phyloP scores from a whole-genome alignment of 2,329 filamentous ascomycete genomes.

The Waltergamsia citrina region DNA sequence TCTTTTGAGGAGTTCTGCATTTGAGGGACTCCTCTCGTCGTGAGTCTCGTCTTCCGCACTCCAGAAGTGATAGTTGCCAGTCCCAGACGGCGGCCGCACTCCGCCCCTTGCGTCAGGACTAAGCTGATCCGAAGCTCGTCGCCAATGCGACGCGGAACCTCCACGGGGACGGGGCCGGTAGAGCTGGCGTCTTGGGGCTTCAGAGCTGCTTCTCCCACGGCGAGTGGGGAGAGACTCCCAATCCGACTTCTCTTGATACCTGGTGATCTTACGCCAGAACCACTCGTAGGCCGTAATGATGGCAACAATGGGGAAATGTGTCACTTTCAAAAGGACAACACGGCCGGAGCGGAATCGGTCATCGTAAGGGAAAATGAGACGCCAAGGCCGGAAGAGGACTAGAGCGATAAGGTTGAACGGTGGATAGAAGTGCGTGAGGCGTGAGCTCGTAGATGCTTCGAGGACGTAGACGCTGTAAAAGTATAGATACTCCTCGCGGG shows the following conservation, averaged over 20 bases:
- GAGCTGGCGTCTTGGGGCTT: slow-evolving; percentile 1
- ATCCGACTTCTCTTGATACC: slow-evolving; percentile 20
- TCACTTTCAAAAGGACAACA: slow-evolving; percentile 51
- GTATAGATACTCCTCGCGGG: slow-evolving; percentile 68
- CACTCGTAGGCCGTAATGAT: slow-evolving; percentile 59
- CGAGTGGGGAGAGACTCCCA: slow-evolving; percentile 1
- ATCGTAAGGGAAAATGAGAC: slow-evolving; percentile 56
- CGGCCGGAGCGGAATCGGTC: slow-evolving; percentile 51
- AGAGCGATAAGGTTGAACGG: slow-evolving; percentile 68
- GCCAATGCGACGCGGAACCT: not conserved
- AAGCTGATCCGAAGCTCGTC: slow-evolving; percentile 1
- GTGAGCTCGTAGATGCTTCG: slow-evolving; percentile 57
- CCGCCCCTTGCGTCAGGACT: not conserved
- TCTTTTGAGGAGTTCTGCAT: slow-evolving; percentile 2
- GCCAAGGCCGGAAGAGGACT: slow-evolving; percentile 60
- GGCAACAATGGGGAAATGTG: slow-evolving; percentile 59
- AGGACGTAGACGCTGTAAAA: slow-evolving; percentile 60
- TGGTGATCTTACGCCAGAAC: slow-evolving; percentile 25
- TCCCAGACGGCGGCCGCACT: not conserved
- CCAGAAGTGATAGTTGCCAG: not conserved
- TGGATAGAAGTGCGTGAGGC: slow-evolving; percentile 61
- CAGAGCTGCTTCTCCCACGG: slow-evolving; percentile 2
- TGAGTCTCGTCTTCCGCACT: not conserved
- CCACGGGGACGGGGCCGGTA: not conserved
- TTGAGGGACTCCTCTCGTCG: not conserved